Evolutionary conservation across 441 rosid genomes (phyloP).

Genomic region (Hypseocharis bilobata): DNA sequence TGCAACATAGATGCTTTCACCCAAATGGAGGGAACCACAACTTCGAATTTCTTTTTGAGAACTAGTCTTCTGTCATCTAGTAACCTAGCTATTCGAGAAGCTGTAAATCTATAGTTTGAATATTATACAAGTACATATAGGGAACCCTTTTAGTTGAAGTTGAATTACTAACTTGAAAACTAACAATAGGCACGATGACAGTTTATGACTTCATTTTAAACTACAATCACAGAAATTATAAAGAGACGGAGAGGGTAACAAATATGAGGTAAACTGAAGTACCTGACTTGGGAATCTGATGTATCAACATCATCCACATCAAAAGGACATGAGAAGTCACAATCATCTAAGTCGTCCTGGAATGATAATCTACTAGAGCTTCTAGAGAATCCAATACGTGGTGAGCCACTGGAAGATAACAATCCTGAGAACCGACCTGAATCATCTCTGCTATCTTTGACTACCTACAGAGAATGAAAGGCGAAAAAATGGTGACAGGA

Average conservation of each 20-base stretch:
- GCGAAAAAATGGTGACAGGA: conserved; percentile 21
- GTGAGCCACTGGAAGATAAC: conserved; percentile 74
- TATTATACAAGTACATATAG: too few relatives aligned
- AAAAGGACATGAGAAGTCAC: conserved; percentile 79
- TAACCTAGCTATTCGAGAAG: too few relatives aligned
- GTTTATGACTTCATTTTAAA: conserved; percentile 4
- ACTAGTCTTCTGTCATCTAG: too few relatives aligned
- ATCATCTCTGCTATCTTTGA: conserved; percentile 62
- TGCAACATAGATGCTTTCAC: too few relatives aligned
- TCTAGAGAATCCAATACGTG: conserved; percentile 62
- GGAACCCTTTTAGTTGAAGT: not conserved
- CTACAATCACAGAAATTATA: not conserved
- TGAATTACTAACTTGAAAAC: not conserved
- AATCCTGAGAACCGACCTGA: conserved; percentile 77
- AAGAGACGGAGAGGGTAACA: not conserved
- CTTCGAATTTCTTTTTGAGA: too few relatives aligned
- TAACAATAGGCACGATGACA: not conserved
- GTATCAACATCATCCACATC: conserved; percentile 70
- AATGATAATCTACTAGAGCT: conserved; percentile 79
- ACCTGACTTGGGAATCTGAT: conserved; percentile 57
- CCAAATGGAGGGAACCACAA: too few relatives aligned
- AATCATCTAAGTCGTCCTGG: conserved; percentile 65
- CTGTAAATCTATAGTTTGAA: too few relatives aligned
- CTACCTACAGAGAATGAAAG: conserved; percentile 31
- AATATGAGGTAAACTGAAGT: conserved; percentile 14